phyloP scores from a whole-genome alignment of 257 asterid genomes.

The Misopates orontium region DNA sequence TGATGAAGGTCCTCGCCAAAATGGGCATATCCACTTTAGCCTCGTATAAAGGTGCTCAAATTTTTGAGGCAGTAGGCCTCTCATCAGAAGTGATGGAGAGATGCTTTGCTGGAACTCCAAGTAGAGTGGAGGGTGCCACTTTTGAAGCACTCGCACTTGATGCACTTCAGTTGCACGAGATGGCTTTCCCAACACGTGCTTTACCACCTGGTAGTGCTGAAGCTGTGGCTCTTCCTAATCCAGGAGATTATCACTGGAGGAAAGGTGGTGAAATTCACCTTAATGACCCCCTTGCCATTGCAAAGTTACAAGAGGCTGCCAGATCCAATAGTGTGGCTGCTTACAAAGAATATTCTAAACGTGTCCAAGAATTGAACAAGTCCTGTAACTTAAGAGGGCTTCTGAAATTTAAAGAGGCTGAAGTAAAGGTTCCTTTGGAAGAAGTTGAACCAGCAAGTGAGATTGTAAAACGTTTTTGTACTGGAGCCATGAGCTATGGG shows the following conservation, averaged over 20 bases:
- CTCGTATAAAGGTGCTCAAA: conserved; percentile 98
- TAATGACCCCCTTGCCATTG: conserved; percentile 94
- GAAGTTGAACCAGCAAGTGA: conserved; percentile 95
- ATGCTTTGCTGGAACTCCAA: conserved; percentile 94
- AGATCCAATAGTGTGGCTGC: conserved; percentile 87
- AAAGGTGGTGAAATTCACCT: conserved; percentile 96
- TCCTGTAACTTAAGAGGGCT: conserved; percentile 97
- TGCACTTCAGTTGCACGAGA: conserved; percentile 81
- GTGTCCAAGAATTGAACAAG: conserved; percentile 77
- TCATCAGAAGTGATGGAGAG: conserved; percentile 95
- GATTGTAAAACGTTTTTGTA: conserved; percentile 87
- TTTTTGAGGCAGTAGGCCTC: conserved; percentile 99
- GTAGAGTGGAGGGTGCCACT: conserved; percentile 99
- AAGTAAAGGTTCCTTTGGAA: conserved; percentile 67
- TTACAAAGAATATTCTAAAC: conserved; percentile 89
- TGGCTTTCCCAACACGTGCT: conserved; percentile 85
- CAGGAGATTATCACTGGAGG: conserved; percentile 99
- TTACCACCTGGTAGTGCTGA: conserved; percentile 95
- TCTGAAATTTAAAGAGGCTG: conserved; percentile 74
- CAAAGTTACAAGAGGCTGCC: conserved; percentile 95
- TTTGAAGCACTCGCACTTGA: conserved; percentile 90
- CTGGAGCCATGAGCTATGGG: conserved; percentile 99
- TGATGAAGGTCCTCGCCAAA: conserved; percentile 99
- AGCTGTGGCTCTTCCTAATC: conserved; percentile 95
- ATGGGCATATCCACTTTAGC: conserved; percentile 99